Base-by-base conservation (phyloP, 768 basidiomycete species). In the Tulasnella sp. region DNA sequence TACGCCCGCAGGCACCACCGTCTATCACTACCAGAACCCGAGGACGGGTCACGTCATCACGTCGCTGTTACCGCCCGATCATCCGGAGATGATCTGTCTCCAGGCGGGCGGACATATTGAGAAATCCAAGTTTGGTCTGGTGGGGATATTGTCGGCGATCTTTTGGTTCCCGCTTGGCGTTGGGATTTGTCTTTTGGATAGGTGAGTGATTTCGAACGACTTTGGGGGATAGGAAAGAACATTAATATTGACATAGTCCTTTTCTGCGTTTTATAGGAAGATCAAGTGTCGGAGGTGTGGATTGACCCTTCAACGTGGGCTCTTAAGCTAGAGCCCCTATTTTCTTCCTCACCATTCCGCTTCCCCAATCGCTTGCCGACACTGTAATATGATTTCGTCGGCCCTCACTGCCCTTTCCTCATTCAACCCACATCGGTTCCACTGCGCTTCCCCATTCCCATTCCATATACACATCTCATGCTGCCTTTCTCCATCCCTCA, bases 111-210 rank as follows among this genome's bases (percentile, higher is more conserved):
- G 70, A n/a, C 89, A 92, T 68, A 67, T 82, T 11, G 73, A 77
- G 3, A 71, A 81, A 34, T 80, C 83, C 21, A 80, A 75, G 48
- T 92, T 77, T 66, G 86, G 89, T 2, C 59, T 88, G 3, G 75
- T 90, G 7, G 88, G 88, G 56, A 70, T 91, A 30, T 71, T 92
- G n/a, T 85, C 85, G 7, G 88, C 89, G 3, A 72, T 92, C 24
- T 73, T 91, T 61, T 91, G 87, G 88, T 92, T 92, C 73, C 89
- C 89, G 3, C 70, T 90, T 0, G 89, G 89, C 3, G 77, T 92
- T 41, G 86, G 82, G 1, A 72, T 85, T 4, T 92, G 89, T 66
- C 70, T 91, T 8, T 74, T 92, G 24, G 89, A 92, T 69, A 77
- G 84, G 45, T 73, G 76, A 51, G 83, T 86, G 27, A 77, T 75